Evolutionary conservation across 805 yeast genomes (phyloP), one percentile per base, ranked within the genome.

Genomic region (Zygoascus flipseniorum): DNA sequence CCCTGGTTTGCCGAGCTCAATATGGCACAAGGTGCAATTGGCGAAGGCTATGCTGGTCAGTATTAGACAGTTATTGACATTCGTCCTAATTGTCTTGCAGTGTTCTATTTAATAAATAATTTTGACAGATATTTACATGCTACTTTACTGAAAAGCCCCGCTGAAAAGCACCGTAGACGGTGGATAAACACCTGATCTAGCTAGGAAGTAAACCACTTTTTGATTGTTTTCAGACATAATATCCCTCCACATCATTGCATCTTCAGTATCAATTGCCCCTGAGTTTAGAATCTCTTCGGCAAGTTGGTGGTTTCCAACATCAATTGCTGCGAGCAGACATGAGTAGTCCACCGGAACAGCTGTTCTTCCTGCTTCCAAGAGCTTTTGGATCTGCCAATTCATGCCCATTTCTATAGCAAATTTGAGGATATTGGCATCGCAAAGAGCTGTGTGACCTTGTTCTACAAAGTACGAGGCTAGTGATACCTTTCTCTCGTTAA

Each of bases 1-100:
- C 86, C 88, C 10, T 82, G 95, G 95, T 87, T 88, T 66, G 83
- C 82, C 53, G 95, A 88, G 61, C 83, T 79, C 55, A 75, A 81
- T 53, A 51, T 42, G 20, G 49, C 19, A 5, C 44, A 42, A 19
- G 8, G 26, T 42, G 26, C 23, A n/a, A 8, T 19, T 18, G 44
- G 44, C 18, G 44, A 42, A 18, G 44, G 26, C 11, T 42, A 42
- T 42, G 26, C 44, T 42, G 13, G 6, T 16, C 44, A 42, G 44
- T 42, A 42, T 42, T 42, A 42, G 42, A 37, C 18, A 16, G 8
- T n/a, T n/a, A n/a, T n/a, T n/a, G n/a, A 42, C 39, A 35, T 11
- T 35, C 39, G 28, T 23, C 28, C 28, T 6, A 23, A 23, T 23
- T 23, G 13, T 35, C 16, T 35, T 35, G 8, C 16, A 35, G 16